A percentile compares a stretch with the other conserved stretches of the same genome.
phyloP scores from a whole-genome alignment of 176 grass and related monocot genomes.

The Oryza australiensis region DNA sequence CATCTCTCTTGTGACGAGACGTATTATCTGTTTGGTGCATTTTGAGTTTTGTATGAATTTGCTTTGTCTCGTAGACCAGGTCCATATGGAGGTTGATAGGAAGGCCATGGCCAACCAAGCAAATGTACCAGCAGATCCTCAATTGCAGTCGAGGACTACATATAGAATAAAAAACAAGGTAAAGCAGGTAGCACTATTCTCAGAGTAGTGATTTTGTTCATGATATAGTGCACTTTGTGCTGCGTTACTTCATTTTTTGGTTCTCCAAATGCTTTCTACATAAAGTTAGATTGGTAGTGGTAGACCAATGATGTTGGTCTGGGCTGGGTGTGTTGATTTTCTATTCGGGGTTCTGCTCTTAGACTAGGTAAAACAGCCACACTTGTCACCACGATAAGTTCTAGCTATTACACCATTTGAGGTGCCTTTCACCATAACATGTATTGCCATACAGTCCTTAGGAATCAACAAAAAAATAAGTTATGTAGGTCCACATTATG shows the following conservation, averaged over 20 bases:
- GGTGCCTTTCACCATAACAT: not conserved
- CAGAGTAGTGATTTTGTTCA: not conserved
- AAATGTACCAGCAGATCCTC: conserved; percentile 56
- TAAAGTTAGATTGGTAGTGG: not conserved
- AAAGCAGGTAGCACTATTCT: conserved; percentile 62
- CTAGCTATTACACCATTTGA: not conserved
- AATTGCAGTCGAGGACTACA: conserved; percentile 62
- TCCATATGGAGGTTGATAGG: conserved; percentile 96
- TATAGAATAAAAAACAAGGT: conserved; percentile 93
- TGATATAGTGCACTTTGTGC: not conserved
- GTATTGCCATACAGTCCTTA: not conserved
- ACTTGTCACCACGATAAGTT: not conserved
- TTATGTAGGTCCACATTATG: conserved; percentile 13
- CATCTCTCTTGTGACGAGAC: conserved; percentile 7
- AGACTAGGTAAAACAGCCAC: not conserved
- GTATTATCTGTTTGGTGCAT: conserved; percentile 2
- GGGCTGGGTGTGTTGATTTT: not conserved
- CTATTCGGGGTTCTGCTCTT: conserved; percentile 17
- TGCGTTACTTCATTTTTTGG: conserved; percentile 6
- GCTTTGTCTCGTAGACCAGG: conserved; percentile 60
- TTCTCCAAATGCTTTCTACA: not conserved
- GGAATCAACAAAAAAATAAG: not conserved
- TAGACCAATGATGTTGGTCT: not conserved
- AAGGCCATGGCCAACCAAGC: conserved; percentile 62
- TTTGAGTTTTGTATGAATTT: conserved; percentile 30